Evolutionary conservation across 2,329 filamentous ascomycete genomes (phyloP).

Genomic region (Aureobasidium sp.): DNA sequence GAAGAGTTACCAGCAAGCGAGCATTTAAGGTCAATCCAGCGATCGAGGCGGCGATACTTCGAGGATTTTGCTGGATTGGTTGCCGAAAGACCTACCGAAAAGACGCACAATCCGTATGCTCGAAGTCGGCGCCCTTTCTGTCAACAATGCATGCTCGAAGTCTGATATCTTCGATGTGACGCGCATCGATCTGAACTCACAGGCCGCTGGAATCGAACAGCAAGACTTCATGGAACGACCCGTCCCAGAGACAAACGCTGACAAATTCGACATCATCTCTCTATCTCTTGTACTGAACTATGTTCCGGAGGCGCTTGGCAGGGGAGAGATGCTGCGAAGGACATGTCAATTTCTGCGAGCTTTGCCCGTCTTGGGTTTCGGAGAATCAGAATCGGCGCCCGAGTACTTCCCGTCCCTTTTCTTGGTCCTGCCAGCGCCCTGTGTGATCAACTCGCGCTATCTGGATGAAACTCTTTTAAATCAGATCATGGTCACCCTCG

Average conservation of each 20-base stretch:
- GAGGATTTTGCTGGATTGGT: slow-evolving; percentile 53
- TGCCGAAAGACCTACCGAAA: slow-evolving; percentile 27
- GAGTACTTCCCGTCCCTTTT: slow-evolving; percentile 65
- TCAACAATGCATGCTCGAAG: slow-evolving; percentile 73
- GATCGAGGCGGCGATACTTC: slow-evolving; percentile 59
- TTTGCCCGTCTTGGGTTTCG: slow-evolving; percentile 13
- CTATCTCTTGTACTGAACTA: slow-evolving; percentile 92
- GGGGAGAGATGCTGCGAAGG: slow-evolving; percentile 79
- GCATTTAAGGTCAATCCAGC: slow-evolving; percentile 54
- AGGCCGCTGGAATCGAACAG: slow-evolving; percentile 70
- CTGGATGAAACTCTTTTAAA: slow-evolving; percentile 63
- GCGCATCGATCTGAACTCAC: slow-evolving; percentile 86
- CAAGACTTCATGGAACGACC: slow-evolving; percentile 93
- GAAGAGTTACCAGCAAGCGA: slow-evolving; percentile 55
- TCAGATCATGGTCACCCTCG: slow-evolving; percentile 68
- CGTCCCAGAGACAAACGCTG: slow-evolving; percentile 53
- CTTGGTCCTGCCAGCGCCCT: slow-evolving; percentile 81
- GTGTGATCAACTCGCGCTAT: slow-evolving; percentile 85
- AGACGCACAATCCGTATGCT: slow-evolving; percentile 55
- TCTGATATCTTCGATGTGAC: slow-evolving; percentile 65
- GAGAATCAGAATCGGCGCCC: slow-evolving; percentile 21
- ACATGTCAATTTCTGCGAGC: slow-evolving; percentile 62
- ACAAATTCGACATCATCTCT: slow-evolving; percentile 82
- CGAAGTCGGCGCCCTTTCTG: slow-evolving; percentile 83
- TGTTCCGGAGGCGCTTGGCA: slow-evolving; percentile 65